These are phyloP conservation scores for Lichtheimia hyalospora DNA, from an alignment of 371 early-diverging fungal genomes.

Conservation along the genomic window DNA sequence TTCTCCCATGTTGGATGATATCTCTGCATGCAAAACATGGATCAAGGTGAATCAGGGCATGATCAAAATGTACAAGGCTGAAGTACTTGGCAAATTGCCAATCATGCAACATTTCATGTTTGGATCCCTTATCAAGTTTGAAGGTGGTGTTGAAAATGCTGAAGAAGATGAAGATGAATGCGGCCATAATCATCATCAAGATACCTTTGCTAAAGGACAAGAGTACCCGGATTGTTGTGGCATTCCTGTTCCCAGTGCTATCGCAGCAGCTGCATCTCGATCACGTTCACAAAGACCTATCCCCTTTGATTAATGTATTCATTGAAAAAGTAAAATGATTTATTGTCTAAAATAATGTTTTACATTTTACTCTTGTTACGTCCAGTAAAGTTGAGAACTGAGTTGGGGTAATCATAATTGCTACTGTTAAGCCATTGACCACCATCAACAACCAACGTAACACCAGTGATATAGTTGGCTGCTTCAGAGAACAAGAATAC, in stretches of 20 bases:
- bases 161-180: conserved; percentile 49
- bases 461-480: conserved; percentile 60
- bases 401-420: conserved; percentile 23
- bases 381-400: conserved; percentile 14
- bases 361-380: neutral
- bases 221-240: conserved; percentile 94
- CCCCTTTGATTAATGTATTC: conserved; percentile 52
- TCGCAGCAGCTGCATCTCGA: conserved; percentile 74
- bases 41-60: conserved; percentile 93
- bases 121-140: conserved; percentile 71
- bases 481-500: conserved; percentile 70
- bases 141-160: conserved; percentile 43
- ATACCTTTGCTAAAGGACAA: conserved; percentile 90
- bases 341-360: neutral
- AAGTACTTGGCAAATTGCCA: conserved; percentile 94
- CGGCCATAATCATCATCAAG: conserved; percentile 47
- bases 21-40: conserved; percentile 92
- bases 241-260: conserved; percentile 91
- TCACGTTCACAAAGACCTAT: conserved; percentile 33
- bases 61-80: conserved; percentile 98
- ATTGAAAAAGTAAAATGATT: neutral
- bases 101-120: conserved; percentile 99
- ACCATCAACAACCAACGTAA: conserved; percentile 74
- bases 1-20: conserved; percentile 97
- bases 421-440: conserved; percentile 55